Base-by-base conservation (phyloP, 768 basidiomycete genomes). In the Porpolomopsis calyptriformis region DNA sequence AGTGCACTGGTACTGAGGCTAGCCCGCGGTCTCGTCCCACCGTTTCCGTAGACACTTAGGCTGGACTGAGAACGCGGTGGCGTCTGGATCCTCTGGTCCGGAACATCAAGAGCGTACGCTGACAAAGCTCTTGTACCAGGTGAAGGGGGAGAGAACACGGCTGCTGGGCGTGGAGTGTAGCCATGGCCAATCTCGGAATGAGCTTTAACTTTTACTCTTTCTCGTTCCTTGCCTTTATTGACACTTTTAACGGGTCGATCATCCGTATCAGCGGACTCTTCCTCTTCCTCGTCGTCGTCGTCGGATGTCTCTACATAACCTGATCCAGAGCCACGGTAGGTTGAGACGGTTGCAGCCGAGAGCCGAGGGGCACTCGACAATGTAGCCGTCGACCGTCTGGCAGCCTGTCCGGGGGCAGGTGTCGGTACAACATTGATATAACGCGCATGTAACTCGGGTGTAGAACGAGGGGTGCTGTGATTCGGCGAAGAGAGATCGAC, bases 1-100 rank as follows among this genome's bases (percentile, higher is more conserved):
- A 78, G 47, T 4, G 80, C 79, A 51, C 78, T 78, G 2, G 77
- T 71, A 7, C 81, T 82, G 34, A 62, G 66, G 40, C 77, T 79
- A 20, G 77, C 76, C 1, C 74, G 68, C n/a, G 56, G 58, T 35
- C 74, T 66, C 23, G 16, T 2, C 11, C 18, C 33, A 34, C 8
- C 26, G 11, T n/a, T n/a, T n/a, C 33, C 23, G 11, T 53, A 55
- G 12, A 55, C 52, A 26, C 40, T 62, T 12, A 67, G 47, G 56
- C 56, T 64, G 12, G 68, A 68, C 39, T 64, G 67, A 2, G 68
- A 57, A 24, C 64, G 60, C 4, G 60, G 51, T 29, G 54, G 54
- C 9, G 52, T 11, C 37, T 39, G 37, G 4, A 20, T 7, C 26
- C 6, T 3, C 5, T n/a, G n/a, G 2, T n/a, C 8, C 7, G 8